Evolutionary conservation across 2,329 filamentous ascomycete species (phyloP).

Genomic region (Bimuria novae-zelandiae): DNA sequence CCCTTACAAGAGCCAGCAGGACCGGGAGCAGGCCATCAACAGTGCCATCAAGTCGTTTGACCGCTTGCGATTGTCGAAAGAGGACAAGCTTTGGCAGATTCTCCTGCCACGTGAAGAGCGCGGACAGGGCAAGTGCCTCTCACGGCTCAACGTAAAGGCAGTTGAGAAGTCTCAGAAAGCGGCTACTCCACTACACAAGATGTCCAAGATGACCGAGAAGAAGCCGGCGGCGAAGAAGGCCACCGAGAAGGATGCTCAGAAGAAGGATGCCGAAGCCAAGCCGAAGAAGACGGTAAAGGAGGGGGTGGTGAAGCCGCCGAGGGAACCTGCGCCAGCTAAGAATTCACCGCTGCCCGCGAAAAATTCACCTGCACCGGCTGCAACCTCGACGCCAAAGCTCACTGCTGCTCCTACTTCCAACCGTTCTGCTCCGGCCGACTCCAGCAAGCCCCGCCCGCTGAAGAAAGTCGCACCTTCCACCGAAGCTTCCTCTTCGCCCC

Average conservation of each 20-base stretch:
- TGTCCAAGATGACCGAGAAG: conserved; percentile 47
- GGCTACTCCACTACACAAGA: conserved; percentile 42
- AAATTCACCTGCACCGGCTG: conserved; percentile 10
- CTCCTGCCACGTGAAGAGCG: conserved; percentile 64
- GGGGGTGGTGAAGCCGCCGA: conserved; percentile 26
- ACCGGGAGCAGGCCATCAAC: conserved; percentile 64
- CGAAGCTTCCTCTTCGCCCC: conserved; percentile 28
- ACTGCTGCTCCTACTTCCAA: conserved; percentile 21
- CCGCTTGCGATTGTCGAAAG: conserved; percentile 62
- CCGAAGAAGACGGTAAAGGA: conserved; percentile 33
- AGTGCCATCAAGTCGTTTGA: conserved; percentile 68
- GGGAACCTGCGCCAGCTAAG: conserved; percentile 25
- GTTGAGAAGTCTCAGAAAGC: conserved; percentile 42
- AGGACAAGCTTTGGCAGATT: conserved; percentile 66
- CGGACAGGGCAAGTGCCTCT: conserved; percentile 65
- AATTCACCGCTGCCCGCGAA: conserved; percentile 21
- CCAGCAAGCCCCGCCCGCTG: conserved; percentile 29
- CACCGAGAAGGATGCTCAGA: conserved; percentile 50
- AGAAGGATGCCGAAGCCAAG: conserved; percentile 25
- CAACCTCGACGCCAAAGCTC: conserved; percentile 23
- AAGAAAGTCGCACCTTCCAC: conserved; percentile 32
- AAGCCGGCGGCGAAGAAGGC: conserved; percentile 51
- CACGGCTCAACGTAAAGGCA: conserved; percentile 60
- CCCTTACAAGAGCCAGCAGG: conserved; percentile 59
- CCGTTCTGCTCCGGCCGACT: conserved; percentile 28